These are phyloP conservation scores for Penicillium griseofulvum DNA, from an alignment of 2,329 filamentous ascomycete species.

Conservation along the genomic window DNA sequence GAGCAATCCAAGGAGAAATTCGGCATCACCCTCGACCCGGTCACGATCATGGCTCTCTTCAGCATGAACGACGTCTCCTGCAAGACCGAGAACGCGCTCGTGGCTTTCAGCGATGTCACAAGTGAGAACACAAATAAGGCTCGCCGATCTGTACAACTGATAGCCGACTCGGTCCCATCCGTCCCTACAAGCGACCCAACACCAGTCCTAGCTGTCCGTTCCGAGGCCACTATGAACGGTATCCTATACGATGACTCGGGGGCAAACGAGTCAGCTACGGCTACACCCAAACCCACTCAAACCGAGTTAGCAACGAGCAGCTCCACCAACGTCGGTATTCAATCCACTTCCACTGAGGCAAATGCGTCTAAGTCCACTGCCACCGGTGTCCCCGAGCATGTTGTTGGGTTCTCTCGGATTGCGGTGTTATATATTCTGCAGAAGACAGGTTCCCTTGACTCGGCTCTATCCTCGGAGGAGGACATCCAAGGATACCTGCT, in stretches of 20 bases:
- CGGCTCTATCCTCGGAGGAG: slow-evolving; percentile 30
- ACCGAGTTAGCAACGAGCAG: slow-evolving; percentile 19
- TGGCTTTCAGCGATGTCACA: slow-evolving; percentile 69
- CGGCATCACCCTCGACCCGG: slow-evolving; percentile 69
- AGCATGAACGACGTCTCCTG: slow-evolving; percentile 75
- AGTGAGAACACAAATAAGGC: slow-evolving; percentile 23
- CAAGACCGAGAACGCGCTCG: slow-evolving; percentile 77
- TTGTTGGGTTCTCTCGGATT: slow-evolving; percentile 37
- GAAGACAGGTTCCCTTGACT: slow-evolving; percentile 31
- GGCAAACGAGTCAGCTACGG: slow-evolving; percentile 24
- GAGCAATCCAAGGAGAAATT: slow-evolving; percentile 64
- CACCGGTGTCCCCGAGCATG: slow-evolving; percentile 17
- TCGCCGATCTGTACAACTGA: slow-evolving; percentile 22
- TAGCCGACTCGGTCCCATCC: slow-evolving; percentile 6
- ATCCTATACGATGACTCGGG: slow-evolving; percentile 35
- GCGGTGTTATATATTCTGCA: slow-evolving; percentile 44
- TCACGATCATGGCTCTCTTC: slow-evolving; percentile 71
- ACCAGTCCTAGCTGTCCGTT: slow-evolving; percentile 22
- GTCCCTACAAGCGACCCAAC: not conserved
- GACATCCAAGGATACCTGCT: slow-evolving; percentile 34
- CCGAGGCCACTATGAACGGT: slow-evolving; percentile 35
- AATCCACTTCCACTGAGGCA: not conserved
- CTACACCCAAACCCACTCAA: slow-evolving; percentile 16
- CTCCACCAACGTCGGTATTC: slow-evolving; percentile 3
- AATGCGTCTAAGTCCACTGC: not conserved